Conservation (phyloP, 306 rosid genomes). For the Lathyrus aphaca region DNA sequence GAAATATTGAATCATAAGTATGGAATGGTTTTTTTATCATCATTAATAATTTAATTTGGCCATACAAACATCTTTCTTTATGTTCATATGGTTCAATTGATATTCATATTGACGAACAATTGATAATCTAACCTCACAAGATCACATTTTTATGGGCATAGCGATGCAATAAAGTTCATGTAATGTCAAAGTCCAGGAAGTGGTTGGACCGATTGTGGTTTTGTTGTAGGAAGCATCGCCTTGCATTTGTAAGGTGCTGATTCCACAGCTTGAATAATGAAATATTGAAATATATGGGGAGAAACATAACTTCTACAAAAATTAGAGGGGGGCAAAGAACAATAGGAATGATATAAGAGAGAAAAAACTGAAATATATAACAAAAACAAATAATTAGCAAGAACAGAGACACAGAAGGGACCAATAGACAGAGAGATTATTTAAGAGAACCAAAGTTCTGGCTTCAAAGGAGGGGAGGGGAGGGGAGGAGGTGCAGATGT, state of each 20-base stretch:
- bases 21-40: too few relatives aligned
- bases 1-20: constrained; percentile 22
- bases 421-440: background rate
- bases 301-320: background rate
- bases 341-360: background rate
- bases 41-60: too few relatives aligned
- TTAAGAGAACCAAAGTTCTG: background rate
- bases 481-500: constrained; percentile 3
- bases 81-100: too few relatives aligned
- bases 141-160: too few relatives aligned
- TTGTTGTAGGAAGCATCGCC: background rate
- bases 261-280: background rate
- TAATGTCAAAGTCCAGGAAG: background rate
- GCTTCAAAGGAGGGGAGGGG: constrained; percentile 4
- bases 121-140: too few relatives aligned
- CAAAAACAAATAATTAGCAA: background rate
- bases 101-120: too few relatives aligned
- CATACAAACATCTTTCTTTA: too few relatives aligned
- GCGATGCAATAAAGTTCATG: too few relatives aligned
- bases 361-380: background rate
- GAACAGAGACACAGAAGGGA: background rate
- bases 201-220: background rate
- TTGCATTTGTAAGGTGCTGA: background rate
- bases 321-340: background rate
- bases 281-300: background rate